Evolutionary conservation across 2,329 filamentous ascomycete species (phyloP), one percentile per base, ranked within the genome.

Genomic region (Periconia macrospinosa): DNA sequence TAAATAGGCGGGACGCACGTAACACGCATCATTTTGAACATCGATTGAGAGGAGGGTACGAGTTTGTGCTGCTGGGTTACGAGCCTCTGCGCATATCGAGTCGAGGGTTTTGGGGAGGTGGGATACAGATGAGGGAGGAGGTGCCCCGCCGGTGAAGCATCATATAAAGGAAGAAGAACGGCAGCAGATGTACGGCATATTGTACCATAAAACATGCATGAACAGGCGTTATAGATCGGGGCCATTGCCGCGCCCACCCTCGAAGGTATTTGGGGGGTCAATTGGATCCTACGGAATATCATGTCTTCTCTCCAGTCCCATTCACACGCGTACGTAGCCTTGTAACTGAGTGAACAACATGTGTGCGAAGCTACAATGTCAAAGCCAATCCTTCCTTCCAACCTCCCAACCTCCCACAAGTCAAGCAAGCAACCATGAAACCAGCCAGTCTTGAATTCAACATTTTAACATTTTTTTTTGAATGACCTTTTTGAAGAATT

Each of bases 191-290:
- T 60, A 58, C 23, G 45, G 47, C 50, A 58, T 54, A 65, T 23
- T 67, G 62, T 67, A 69, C 50, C 52, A 66, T 62, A 68, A 40
- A 57, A 41, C 47, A 52, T 64, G 65, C 65, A 69, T 68, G 57
- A 56, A 37, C 45, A 40, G 66, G 66, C 59, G 64, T 66, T 67
- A 59, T 57, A 58, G 53, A 62, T 53, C 52, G 43, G 45, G 6
- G 23, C 19, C 14, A 27, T 5, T 27, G 8, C 23, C 8, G 23
- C n/a, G n/a, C n/a, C 5, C 23, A 5, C 23, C 8, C 23, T 3
- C 23, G 23, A 27, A 27, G 46, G 35, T 11, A 13, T 13, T 23
- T 42, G 14, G 3, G 2, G 27, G 14, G 14, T 14, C 42, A 18
- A 44, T 17, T 15, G 42, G 42, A 44, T 19, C 11, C 42, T 15